Evolutionary conservation across 2,329 filamentous ascomycete species (phyloP).

Genomic region (Coniochaeta prunicola): DNA sequence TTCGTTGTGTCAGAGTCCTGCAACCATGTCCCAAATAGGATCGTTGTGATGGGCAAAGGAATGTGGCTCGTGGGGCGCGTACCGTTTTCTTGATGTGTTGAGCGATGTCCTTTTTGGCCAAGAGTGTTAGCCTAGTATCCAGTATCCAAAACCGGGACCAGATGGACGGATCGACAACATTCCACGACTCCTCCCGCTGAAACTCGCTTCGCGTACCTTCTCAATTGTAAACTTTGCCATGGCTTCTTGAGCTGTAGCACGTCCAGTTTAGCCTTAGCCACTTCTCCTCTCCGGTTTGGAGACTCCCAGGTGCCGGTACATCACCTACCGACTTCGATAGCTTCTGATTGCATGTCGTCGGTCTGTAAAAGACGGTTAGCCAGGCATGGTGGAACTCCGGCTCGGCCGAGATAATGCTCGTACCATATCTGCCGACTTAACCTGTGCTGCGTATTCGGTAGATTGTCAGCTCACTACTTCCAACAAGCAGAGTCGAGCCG

Average conservation of each 20-base stretch:
- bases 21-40: slow-evolving; percentile 5
- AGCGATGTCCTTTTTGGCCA: slow-evolving; percentile 67
- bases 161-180: not conserved
- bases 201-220: slow-evolving; percentile 35
- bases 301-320: not conserved
- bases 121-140: not conserved
- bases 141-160: not conserved
- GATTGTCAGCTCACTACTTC: not conserved
- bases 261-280: not conserved
- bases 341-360: slow-evolving; percentile 95
- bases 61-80: slow-evolving; percentile 16
- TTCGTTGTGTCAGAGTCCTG: not conserved
- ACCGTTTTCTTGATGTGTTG: slow-evolving; percentile 94
- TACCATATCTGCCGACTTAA: slow-evolving; percentile 99
- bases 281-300: not conserved
- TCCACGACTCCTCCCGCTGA: not conserved
- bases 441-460: slow-evolving; percentile 57
- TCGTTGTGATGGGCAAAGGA: not conserved
- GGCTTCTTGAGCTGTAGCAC: slow-evolving; percentile 47
- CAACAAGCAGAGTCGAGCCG: not conserved
- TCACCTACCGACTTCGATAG: slow-evolving; percentile 84
- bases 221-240: slow-evolving; percentile 58
- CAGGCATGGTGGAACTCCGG: slow-evolving; percentile 4
- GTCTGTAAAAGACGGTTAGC: slow-evolving; percentile 48
- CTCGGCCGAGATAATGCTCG: slow-evolving; percentile 17